These are phyloP conservation scores for Geotrichum macrosporum DNA, from an alignment of 1,139 yeast species.

Conservation along the genomic window DNA sequence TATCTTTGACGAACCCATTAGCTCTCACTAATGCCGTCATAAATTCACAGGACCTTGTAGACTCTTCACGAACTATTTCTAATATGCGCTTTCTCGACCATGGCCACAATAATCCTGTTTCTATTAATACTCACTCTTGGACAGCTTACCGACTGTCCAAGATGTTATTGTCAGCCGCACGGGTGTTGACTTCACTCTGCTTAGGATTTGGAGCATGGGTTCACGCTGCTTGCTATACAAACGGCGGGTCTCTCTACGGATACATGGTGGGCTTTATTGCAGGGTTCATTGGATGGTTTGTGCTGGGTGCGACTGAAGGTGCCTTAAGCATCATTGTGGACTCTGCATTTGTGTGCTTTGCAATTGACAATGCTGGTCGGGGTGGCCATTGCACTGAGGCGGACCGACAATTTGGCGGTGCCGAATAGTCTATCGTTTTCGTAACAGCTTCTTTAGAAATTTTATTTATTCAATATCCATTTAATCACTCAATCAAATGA, in stretches of 20 bases:
- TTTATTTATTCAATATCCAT: neutral
- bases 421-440: neutral
- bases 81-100: conserved; percentile 28
- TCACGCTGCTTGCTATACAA: conserved; percentile 37
- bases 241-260: conserved; percentile 39
- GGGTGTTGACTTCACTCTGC: conserved; percentile 38
- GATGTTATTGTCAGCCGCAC: conserved; percentile 39
- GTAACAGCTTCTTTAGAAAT: neutral
- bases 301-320: conserved; percentile 44
- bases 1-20: conserved; percentile 38
- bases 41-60: conserved; percentile 33
- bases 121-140: conserved; percentile 24
- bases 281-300: conserved; percentile 43
- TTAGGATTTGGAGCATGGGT: conserved; percentile 43
- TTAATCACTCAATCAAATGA: no score
- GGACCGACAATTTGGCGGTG: conserved; percentile 34
- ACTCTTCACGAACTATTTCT: conserved; percentile 35
- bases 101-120: conserved; percentile 20
- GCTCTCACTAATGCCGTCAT: conserved; percentile 41
- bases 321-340: conserved; percentile 42
- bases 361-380: conserved; percentile 35
- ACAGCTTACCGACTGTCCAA: conserved; percentile 40
- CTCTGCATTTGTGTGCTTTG: conserved; percentile 39
- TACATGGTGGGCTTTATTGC: conserved; percentile 42
- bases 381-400: conserved; percentile 39